These are phyloP conservation scores for Oidiodendron maius DNA, from an alignment of 495 filamentous ascomycete genomes.

Conservation along the genomic window DNA sequence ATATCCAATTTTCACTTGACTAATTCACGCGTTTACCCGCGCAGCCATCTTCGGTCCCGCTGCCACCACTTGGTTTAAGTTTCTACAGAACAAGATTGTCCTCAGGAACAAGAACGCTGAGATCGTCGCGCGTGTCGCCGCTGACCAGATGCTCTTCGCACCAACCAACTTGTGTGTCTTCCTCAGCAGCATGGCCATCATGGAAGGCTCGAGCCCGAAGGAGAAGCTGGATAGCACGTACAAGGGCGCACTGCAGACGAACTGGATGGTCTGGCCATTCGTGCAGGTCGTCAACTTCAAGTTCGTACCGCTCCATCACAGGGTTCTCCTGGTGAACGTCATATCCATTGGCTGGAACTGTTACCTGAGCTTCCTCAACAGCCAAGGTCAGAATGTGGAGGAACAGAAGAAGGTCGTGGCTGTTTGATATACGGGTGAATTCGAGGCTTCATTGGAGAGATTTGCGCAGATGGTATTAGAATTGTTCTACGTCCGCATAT, in stretches of 20 bases:
- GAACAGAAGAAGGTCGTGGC: too few species aligned
- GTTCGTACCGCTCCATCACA: slow-evolving; percentile 77
- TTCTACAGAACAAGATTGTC: slow-evolving; percentile 66
- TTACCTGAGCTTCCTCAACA: slow-evolving; percentile 84
- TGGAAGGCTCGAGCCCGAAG: slow-evolving; percentile 69
- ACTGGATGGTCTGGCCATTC: slow-evolving; percentile 89
- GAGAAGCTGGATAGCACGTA: slow-evolving; percentile 71
- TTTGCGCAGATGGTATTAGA: slow-evolving; percentile 4
- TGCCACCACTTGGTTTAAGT: slow-evolving; percentile 81
- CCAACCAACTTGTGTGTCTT: slow-evolving; percentile 76
- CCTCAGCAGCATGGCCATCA: slow-evolving; percentile 75
- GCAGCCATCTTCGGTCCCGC: slow-evolving; percentile 85
- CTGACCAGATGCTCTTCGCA: slow-evolving; percentile 84
- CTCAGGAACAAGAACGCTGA: slow-evolving; percentile 60
- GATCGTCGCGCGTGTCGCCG: slow-evolving; percentile 72
- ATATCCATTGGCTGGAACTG: slow-evolving; percentile 88
- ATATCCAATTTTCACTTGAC: background rate
- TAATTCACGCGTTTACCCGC: too few species aligned
- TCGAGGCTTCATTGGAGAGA: background rate
- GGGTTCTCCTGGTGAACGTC: slow-evolving; percentile 85
- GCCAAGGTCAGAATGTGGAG: slow-evolving; percentile 12
- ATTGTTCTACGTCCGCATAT: slow-evolving; percentile 2
- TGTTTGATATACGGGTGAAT: background rate
- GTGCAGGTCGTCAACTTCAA: slow-evolving; percentile 91
- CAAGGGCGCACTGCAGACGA: slow-evolving; percentile 63